Evolutionary conservation across 495 filamentous ascomycete genomes (phyloP).

Genomic region (Tetracladium marchalianum): DNA sequence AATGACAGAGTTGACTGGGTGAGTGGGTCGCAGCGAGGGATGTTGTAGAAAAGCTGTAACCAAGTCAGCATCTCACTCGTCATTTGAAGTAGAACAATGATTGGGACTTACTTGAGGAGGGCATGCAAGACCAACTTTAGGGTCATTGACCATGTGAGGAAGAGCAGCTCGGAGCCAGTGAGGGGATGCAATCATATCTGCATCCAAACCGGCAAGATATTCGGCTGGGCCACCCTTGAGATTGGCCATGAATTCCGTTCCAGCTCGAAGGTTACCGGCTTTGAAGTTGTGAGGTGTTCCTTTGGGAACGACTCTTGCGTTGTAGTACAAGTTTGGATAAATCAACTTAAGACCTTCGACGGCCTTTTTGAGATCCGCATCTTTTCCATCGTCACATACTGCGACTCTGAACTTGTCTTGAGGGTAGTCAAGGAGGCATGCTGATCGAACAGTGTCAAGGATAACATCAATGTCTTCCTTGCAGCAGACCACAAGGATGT

Average conservation of each 20-base stretch:
- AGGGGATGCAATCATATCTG: constrained; percentile 38
- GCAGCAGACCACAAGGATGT: constrained; percentile 41
- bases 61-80: neutral
- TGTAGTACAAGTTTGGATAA: constrained; percentile 33
- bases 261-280: constrained; percentile 44
- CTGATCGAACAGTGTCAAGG: constrained; percentile 39
- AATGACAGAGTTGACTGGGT: constrained; percentile 36
- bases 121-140: constrained; percentile 36
- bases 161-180: constrained; percentile 39
- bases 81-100: neutral
- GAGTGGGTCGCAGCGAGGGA: constrained; percentile 38
- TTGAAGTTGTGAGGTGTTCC: constrained; percentile 42
- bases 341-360: constrained; percentile 20
- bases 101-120: constrained; percentile 30
- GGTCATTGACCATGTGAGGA: constrained; percentile 37
- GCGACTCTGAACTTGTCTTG: constrained; percentile 36
- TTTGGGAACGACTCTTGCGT: constrained; percentile 31
- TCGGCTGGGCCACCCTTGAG: constrained; percentile 32
- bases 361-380: constrained; percentile 23
- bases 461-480: constrained; percentile 42
- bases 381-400: constrained; percentile 38
- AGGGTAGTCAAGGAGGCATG: constrained; percentile 40
- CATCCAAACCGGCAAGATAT: constrained; percentile 42
- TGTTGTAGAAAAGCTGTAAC: constrained; percentile 39
- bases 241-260: constrained; percentile 24